Evolutionary conservation across 345 rosid genomes (phyloP).

Genomic region (Populus pruinosa): DNA sequence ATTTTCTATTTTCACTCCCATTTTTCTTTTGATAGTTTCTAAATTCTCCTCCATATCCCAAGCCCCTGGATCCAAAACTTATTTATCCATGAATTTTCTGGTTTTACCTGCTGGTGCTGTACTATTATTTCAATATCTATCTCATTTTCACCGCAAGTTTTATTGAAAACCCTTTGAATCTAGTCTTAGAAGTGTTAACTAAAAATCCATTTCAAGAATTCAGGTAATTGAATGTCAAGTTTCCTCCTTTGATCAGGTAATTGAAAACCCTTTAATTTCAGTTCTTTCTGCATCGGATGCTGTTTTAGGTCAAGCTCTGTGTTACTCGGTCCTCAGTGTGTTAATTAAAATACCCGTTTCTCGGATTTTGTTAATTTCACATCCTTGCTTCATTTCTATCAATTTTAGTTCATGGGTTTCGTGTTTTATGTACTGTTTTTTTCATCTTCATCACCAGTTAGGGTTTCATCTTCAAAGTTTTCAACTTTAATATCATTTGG

Average conservation of each 20-base stretch:
- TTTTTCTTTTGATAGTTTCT: not conserved
- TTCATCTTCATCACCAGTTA: not conserved
- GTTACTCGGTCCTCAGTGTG: not conserved
- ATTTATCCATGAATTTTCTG: not conserved
- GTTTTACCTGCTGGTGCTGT: not conserved
- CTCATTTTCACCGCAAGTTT: not conserved
- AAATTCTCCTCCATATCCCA: not conserved
- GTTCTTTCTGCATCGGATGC: not conserved
- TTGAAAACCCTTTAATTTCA: constrained; percentile 20
- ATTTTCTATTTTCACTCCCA: not conserved
- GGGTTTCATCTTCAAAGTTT: constrained; percentile 1
- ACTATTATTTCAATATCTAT: not conserved
- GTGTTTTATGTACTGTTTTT: not conserved
- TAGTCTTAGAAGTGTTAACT: constrained; percentile 2
- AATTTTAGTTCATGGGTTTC: constrained; percentile 1
- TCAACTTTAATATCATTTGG: not conserved
- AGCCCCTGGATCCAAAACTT: constrained; percentile 13
- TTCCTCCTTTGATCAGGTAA: not conserved
- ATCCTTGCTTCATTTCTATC: not conserved
- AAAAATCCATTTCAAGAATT: constrained; percentile 27
- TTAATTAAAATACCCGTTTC: not conserved
- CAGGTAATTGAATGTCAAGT: constrained; percentile 3
- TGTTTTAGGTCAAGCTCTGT: not conserved
- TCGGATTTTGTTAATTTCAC: not conserved
- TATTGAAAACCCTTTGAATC: not conserved